Conservation (phyloP, 2,329 filamentous ascomycete species). For the Colletotrichum siamense region DNA sequence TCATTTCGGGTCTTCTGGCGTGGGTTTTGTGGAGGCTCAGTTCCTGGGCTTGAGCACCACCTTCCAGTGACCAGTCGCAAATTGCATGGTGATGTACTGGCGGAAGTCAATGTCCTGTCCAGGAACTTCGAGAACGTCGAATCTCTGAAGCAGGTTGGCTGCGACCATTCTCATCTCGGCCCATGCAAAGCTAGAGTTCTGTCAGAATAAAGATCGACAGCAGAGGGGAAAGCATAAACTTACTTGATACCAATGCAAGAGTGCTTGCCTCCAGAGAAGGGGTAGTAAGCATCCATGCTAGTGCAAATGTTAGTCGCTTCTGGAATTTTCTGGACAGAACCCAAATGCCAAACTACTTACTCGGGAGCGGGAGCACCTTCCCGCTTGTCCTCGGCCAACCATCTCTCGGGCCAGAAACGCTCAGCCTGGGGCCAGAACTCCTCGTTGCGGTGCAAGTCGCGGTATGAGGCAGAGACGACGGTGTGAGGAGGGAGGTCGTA, state of each 20-base stretch:
- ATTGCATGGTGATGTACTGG: conserved; percentile 30
- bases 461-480: conserved; percentile 18
- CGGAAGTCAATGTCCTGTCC: conserved; percentile 27
- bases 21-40: neutral
- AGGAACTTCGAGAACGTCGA: conserved; percentile 26
- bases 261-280: conserved; percentile 26
- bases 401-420: conserved; percentile 17
- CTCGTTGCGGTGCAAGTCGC: conserved; percentile 19
- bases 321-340: neutral
- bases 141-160: conserved; percentile 26
- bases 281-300: conserved; percentile 20
- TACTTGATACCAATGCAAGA: conserved; percentile 30
- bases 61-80: conserved; percentile 31
- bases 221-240: neutral
- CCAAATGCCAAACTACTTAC: neutral
- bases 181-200: conserved; percentile 24
- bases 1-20: too few relatives aligned
- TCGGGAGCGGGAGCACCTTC: conserved; percentile 10
- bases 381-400: conserved; percentile 8
- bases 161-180: conserved; percentile 29
- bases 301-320: neutral
- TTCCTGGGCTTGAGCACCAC: conserved; percentile 36
- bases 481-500: conserved; percentile 19
- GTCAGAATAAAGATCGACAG: neutral
- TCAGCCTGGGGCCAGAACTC: conserved; percentile 9